Evolutionary conservation across 768 basidiomycete species (phyloP).

Genomic region (Dioszegia crocea): DNA sequence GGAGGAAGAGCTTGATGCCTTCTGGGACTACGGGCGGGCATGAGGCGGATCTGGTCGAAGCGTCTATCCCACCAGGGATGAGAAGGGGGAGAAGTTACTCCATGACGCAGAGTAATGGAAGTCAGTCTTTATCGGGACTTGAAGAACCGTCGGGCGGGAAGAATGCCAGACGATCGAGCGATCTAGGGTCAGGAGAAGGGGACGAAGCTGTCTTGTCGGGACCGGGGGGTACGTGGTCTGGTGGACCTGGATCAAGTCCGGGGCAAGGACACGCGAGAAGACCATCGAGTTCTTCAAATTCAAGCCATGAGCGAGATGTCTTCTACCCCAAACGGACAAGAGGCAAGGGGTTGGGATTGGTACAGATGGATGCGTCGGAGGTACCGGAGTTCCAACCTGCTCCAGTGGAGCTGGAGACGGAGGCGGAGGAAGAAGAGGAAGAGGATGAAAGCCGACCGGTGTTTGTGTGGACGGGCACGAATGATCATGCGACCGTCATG

Average conservation of each 20-base stretch:
- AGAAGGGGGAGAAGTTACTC: constrained; percentile 12
- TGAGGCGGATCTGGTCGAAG: constrained; percentile 46
- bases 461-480: constrained; percentile 65
- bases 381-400: constrained; percentile 11
- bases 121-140: background rate
- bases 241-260: too few species aligned
- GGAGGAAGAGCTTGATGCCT: constrained; percentile 15
- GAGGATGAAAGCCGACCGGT: constrained; percentile 49
- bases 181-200: constrained; percentile 5
- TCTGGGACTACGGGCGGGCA: constrained; percentile 15
- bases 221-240: too few species aligned
- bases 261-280: constrained; percentile 17
- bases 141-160: background rate
- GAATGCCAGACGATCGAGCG: background rate
- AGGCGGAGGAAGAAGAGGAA: constrained; percentile 43
- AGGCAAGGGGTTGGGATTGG: constrained; percentile 35
- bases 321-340: constrained; percentile 16
- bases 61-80: constrained; percentile 18
- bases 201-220: background rate
- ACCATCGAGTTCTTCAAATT: constrained; percentile 36
- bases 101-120: background rate
- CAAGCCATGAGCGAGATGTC: constrained; percentile 33
- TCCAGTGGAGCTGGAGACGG: constrained; percentile 7
- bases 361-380: constrained; percentile 36
- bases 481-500: constrained; percentile 77